Conservation (phyloP, 805 yeast species). For the Naumovozyma castellii region DNA sequence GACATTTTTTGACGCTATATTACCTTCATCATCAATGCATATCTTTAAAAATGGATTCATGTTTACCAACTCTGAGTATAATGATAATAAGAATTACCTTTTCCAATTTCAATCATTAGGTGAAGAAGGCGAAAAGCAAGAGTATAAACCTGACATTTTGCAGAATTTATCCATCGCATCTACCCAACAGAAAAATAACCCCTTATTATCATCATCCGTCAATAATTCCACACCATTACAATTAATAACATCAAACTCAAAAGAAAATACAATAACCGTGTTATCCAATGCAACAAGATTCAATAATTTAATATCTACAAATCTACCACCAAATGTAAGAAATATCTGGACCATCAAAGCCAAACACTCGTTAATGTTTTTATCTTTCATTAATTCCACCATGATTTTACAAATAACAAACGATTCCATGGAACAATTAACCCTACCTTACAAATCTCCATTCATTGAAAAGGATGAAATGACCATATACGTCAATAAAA, state of each 20-base stretch:
- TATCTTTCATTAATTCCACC: conserved; percentile 17
- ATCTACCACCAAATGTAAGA: conserved; percentile 57
- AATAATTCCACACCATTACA: conserved; percentile 19
- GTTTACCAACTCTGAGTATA: conserved; percentile 53
- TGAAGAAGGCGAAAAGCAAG: conserved; percentile 29
- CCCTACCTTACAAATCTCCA: conserved; percentile 56
- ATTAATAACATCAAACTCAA: conserved; percentile 22
- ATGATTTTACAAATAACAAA: conserved; percentile 18
- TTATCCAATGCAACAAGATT: conserved; percentile 49
- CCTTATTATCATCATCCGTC: conserved; percentile 39
- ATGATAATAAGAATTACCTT: conserved; percentile 44
- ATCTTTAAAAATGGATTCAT: conserved; percentile 70
- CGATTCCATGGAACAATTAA: conserved; percentile 61
- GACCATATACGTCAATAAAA: conserved; percentile 60
- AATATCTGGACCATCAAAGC: conserved; percentile 66
- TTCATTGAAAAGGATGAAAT: conserved; percentile 43
- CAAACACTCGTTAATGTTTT: conserved; percentile 17
- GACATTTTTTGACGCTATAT: conserved; percentile 70
- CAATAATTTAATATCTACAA: conserved; percentile 60
- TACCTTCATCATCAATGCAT: conserved; percentile 43
- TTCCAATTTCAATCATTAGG: conserved; percentile 77
- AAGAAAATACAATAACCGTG: conserved; percentile 33
- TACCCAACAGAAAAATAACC: conserved; percentile 32
- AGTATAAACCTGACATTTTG: conserved; percentile 28
- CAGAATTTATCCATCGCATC: conserved; percentile 55